Conservation (phyloP, 495 filamentous ascomycete genomes). For the Lasiosphaeria ovina region DNA sequence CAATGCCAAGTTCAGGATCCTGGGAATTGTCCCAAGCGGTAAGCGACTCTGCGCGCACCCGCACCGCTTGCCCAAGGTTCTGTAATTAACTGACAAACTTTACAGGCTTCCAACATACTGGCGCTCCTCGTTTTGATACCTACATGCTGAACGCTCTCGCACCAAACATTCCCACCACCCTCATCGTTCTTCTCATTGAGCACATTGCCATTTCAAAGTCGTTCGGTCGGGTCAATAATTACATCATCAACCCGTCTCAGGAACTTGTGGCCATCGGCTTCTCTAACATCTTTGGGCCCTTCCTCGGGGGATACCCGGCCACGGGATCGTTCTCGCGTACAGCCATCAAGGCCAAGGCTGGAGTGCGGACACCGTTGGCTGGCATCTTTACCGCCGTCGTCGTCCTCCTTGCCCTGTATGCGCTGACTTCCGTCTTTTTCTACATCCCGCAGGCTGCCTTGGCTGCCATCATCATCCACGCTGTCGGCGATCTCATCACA, state of each 20-base stretch:
- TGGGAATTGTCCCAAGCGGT: conserved; percentile 46
- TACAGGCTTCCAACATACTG: conserved; percentile 44
- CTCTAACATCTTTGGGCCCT: conserved; percentile 51
- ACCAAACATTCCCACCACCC: conserved; percentile 36
- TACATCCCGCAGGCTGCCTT: conserved; percentile 48
- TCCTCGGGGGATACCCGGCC: conserved; percentile 52
- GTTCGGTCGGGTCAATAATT: conserved; percentile 54
- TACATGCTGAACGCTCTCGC: conserved; percentile 35
- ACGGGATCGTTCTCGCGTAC: conserved; percentile 54
- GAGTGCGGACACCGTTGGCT: conserved; percentile 52
- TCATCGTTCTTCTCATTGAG: conserved; percentile 53
- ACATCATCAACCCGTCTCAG: conserved; percentile 54
- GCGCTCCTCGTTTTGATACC: conserved; percentile 34
- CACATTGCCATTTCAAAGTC: conserved; percentile 56
- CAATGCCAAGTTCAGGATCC: conserved; percentile 40
- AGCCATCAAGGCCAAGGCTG: conserved; percentile 50
- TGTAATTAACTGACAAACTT: not conserved
- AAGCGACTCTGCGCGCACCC: conserved; percentile 13
- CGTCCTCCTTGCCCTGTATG: conserved; percentile 52
- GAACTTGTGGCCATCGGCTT: conserved; percentile 55
- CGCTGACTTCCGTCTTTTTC: conserved; percentile 51
- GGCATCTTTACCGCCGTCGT: conserved; percentile 52
- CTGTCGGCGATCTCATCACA: conserved; percentile 50
- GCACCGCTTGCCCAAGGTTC: no score
- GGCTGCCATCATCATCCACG: conserved; percentile 53